Conservation (phyloP, 2,329 filamentous ascomycete genomes). For the Colletotrichum horii region DNA sequence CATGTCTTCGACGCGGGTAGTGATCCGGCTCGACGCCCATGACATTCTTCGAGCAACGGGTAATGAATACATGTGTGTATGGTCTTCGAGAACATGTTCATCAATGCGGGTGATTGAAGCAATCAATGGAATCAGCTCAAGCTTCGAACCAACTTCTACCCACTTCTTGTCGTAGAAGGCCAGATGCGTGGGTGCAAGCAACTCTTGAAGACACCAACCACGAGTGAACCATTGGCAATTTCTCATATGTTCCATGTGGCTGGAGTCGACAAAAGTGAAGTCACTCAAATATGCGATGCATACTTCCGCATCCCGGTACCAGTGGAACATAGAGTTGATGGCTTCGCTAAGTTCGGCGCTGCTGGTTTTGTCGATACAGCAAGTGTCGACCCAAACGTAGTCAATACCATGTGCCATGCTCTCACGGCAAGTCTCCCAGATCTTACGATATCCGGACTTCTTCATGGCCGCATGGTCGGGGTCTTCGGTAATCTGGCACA, state of each 20-base stretch:
- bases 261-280: slow-evolving; percentile 16
- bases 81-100: fast-evolving
- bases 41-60: slow-evolving; percentile 22
- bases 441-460: not conserved
- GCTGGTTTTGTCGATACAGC: not conserved
- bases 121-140: slow-evolving; percentile 20
- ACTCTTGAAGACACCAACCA: slow-evolving; percentile 14
- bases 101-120: slow-evolving; percentile 32
- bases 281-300: slow-evolving; percentile 38
- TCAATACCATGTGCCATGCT: fast-evolving
- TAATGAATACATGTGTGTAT: fast-evolving
- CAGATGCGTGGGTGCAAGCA: slow-evolving; percentile 24
- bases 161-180: slow-evolving; percentile 26
- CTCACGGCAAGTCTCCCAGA: not conserved
- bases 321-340: slow-evolving; percentile 30
- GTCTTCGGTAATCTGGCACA: fast-evolving
- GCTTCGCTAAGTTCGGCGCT: slow-evolving; percentile 24
- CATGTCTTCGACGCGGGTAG: slow-evolving; percentile 24
- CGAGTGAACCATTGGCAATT: not conserved
- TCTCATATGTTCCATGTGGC: not conserved
- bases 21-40: slow-evolving; percentile 27
- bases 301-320: slow-evolving; percentile 36
- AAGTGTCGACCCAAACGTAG: not conserved
- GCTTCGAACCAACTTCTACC: slow-evolving; percentile 24
- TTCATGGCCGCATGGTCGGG: fast-evolving